phyloP scores from a whole-genome alignment of 345 rosid species.

The Populus nigra region DNA sequence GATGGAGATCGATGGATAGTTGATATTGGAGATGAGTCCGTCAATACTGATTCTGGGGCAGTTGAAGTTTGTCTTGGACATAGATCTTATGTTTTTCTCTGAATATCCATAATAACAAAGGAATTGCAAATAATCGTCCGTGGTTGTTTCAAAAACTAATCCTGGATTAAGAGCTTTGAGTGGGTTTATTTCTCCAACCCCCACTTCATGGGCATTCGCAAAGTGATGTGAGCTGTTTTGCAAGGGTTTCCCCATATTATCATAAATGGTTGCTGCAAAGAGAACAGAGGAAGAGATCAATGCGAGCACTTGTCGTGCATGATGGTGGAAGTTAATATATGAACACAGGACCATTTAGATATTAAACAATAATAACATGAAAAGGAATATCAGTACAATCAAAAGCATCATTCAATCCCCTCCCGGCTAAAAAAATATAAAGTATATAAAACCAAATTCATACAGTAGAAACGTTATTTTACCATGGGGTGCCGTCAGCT shows the following conservation, averaged over 20 bases:
- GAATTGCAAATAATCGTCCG: constrained; percentile 48
- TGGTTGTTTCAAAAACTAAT: constrained; percentile 58
- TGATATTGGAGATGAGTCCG: constrained; percentile 51
- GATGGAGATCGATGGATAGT: constrained; percentile 78
- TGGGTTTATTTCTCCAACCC: constrained; percentile 69
- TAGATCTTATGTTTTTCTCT: constrained; percentile 44
- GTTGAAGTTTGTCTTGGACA: constrained; percentile 43
- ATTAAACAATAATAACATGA: too few species aligned
- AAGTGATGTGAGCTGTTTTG: constrained; percentile 40
- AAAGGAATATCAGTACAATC: too few species aligned
- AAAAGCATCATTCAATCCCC: too few species aligned
- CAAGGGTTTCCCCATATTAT: constrained; percentile 48
- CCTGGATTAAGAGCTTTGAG: constrained; percentile 68
- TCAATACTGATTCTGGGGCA: constrained; percentile 40
- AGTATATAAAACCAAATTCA: too few species aligned
- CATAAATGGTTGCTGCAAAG: constrained; percentile 46
- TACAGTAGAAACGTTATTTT: too few species aligned
- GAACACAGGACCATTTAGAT: too few species aligned
- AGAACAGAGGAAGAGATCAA: too few species aligned
- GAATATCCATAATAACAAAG: constrained; percentile 61
- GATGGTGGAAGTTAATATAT: too few species aligned
- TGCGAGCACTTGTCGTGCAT: too few species aligned
- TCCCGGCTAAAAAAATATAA: too few species aligned
- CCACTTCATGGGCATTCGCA: constrained; percentile 62
- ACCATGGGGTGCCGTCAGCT: too few species aligned